Percentiles rank a stretch among this genome's conserved stretches.
These are phyloP conservation scores for Azolla pinnata DNA, from an alignment of 75 land plant species.

Conservation along the genomic window DNA sequence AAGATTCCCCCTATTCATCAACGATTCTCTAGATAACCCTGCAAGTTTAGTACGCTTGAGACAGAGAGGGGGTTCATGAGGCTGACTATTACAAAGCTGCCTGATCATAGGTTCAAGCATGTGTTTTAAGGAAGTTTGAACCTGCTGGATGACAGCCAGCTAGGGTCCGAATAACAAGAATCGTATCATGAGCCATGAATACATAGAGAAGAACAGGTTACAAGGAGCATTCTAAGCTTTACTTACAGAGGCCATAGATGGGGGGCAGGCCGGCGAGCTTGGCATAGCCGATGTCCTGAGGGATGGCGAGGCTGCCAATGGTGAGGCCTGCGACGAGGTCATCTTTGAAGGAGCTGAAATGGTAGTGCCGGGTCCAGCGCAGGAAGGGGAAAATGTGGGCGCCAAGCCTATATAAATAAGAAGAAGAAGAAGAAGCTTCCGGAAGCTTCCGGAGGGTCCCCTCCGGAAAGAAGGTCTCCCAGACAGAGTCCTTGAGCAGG, in stretches of 20 bases:
- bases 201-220: background rate
- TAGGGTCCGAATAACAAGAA: too few relatives aligned
- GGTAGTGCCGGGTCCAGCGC: conserved; percentile 43
- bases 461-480: conserved; percentile 26
- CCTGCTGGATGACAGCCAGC: too few relatives aligned
- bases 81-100: too few relatives aligned
- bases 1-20: too few relatives aligned
- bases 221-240: background rate
- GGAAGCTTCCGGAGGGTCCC: conserved; percentile 21
- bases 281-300: conserved; percentile 48
- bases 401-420: conserved; percentile 4
- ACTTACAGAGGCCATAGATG: conserved; percentile 38
- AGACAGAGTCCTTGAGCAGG: background rate
- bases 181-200: too few relatives aligned
- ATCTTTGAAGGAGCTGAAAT: conserved; percentile 18
- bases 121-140: too few relatives aligned
- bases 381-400: conserved; percentile 48
- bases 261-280: conserved; percentile 42
- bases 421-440: conserved; percentile 1
- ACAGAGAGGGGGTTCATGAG: too few relatives aligned
- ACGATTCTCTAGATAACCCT: too few relatives aligned
- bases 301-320: conserved; percentile 67
- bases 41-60: too few relatives aligned
- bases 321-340: conserved; percentile 52
- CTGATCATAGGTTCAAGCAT: too few relatives aligned